A percentile compares a stretch with the other conserved stretches of the same genome.
Conservation (phyloP, 1,284 basidiomycete species). For the Pseudozyma thailandica region DNA sequence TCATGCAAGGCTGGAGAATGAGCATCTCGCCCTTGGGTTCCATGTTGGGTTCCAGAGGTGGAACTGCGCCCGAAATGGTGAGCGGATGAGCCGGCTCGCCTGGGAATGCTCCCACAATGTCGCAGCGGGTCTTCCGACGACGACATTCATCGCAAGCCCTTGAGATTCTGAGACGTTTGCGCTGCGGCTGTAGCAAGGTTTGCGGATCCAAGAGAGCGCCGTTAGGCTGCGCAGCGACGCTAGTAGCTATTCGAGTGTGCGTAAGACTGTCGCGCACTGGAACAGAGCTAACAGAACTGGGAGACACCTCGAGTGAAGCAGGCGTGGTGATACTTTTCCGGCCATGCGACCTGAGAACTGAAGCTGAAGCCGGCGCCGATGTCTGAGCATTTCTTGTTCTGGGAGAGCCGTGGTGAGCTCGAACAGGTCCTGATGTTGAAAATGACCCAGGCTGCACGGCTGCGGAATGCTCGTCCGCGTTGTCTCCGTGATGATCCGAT, state of each 20-base stretch:
- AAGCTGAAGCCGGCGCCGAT: neutral
- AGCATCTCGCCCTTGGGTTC: conserved; percentile 53
- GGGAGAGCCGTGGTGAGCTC: too few species aligned
- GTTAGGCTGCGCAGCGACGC: neutral
- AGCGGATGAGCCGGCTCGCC: conserved; percentile 43
- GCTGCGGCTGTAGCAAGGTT: conserved; percentile 23
- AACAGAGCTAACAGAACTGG: neutral
- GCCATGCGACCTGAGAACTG: neutral
- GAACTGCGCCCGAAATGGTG: conserved; percentile 42
- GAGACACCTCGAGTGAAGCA: neutral
- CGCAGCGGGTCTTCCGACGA: conserved; percentile 51
- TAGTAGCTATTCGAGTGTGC: neutral
- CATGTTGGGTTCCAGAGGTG: conserved; percentile 32
- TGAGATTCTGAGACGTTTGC: conserved; percentile 49
- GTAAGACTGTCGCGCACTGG: neutral
- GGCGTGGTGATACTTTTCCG: neutral
- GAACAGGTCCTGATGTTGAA: too few species aligned
- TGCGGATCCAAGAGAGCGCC: conserved; percentile 2
- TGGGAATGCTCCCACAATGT: conserved; percentile 52
- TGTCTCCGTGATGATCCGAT: conserved; percentile 3
- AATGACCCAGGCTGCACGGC: neutral
- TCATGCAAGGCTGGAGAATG: conserved; percentile 55
- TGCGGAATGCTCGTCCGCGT: neutral
- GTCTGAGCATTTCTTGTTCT: too few species aligned
- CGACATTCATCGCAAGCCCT: conserved; percentile 52